A percentile compares a stretch with the other conserved stretches of the same genome.
phyloP scores from a whole-genome alignment of 2,329 filamentous ascomycete species.

The Leptoxyphium fumago region DNA sequence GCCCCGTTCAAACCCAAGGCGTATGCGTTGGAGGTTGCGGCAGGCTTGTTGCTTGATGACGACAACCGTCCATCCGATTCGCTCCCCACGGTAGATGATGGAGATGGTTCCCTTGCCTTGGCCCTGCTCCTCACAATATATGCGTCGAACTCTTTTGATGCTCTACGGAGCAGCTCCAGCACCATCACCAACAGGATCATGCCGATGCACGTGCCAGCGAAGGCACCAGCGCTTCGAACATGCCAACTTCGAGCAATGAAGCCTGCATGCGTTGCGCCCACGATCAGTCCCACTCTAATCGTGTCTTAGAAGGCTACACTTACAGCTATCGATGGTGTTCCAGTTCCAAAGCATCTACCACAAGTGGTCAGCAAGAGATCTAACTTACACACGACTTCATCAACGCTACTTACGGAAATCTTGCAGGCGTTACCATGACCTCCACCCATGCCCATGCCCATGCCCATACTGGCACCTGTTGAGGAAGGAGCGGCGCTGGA shows the following conservation, averaged over 20 bases:
- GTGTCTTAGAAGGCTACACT: conserved; percentile 2
- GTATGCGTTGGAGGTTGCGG: too few relatives aligned
- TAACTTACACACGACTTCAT: neutral
- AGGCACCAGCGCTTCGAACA: conserved; percentile 53
- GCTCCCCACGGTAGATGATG: too few relatives aligned
- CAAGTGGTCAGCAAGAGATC: neutral
- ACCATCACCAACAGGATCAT: conserved; percentile 57
- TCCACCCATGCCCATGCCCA: conserved; percentile 12
- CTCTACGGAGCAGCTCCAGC: conserved; percentile 58
- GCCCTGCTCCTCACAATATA: conserved; percentile 33
- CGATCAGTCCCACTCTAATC: neutral
- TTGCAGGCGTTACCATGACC: conserved; percentile 16
- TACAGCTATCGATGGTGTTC: conserved; percentile 52
- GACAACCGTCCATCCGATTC: too few relatives aligned
- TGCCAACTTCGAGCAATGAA: conserved; percentile 60
- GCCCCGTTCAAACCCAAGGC: neutral
- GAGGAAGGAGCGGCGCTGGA: conserved; percentile 1
- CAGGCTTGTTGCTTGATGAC: too few relatives aligned
- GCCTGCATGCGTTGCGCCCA: conserved; percentile 6
- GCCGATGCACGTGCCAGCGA: conserved; percentile 68
- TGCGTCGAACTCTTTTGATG: conserved; percentile 57
- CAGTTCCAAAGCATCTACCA: conserved; percentile 70
- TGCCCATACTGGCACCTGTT: conserved; percentile 8
- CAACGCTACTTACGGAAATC: conserved; percentile 21
- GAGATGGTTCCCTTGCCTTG: too few relatives aligned